Evolutionary conservation across 805 yeast species (phyloP).

Genomic region (Saccharomyces paradoxus): DNA sequence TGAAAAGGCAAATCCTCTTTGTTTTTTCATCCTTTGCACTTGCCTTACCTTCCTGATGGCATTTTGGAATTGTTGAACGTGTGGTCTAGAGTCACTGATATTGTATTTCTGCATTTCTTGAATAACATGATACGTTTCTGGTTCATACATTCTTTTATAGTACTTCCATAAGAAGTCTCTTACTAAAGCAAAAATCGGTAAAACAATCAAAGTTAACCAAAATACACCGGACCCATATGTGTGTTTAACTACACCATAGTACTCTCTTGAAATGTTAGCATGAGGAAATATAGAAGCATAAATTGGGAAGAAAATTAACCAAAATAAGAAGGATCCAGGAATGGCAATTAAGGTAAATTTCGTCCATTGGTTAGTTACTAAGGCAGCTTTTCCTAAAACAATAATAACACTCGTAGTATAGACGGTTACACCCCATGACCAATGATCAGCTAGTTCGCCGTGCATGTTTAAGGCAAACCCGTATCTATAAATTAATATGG

Average conservation of each 20-base stretch:
- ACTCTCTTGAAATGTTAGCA: slow-evolving; percentile 74
- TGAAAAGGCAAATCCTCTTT: slow-evolving; percentile 96
- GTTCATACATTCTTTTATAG: slow-evolving; percentile 82
- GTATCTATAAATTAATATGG: slow-evolving; percentile 56
- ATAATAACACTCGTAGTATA: slow-evolving; percentile 83
- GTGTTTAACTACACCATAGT: slow-evolving; percentile 67
- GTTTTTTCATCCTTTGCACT: slow-evolving; percentile 95
- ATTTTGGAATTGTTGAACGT: slow-evolving; percentile 92
- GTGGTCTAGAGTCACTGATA: slow-evolving; percentile 88
- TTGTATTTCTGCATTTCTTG: slow-evolving; percentile 95
- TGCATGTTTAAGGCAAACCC: slow-evolving; percentile 52
- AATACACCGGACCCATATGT: slow-evolving; percentile 71
- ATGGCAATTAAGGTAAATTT: slow-evolving; percentile 85
- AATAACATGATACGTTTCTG: slow-evolving; percentile 88
- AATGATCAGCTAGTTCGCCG: slow-evolving; percentile 75
- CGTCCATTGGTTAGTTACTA: slow-evolving; percentile 90
- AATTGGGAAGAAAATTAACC: slow-evolving; percentile 81
- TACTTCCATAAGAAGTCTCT: slow-evolving; percentile 94
- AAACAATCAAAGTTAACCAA: slow-evolving; percentile 74
- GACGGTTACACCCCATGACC: slow-evolving; percentile 91
- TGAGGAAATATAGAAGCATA: slow-evolving; percentile 81
- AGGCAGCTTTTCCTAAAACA: slow-evolving; percentile 89
- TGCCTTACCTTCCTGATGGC: slow-evolving; percentile 96
- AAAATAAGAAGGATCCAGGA: slow-evolving; percentile 82
- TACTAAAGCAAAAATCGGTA: slow-evolving; percentile 68